Evolutionary conservation across 352 stramenopile genomes (phyloP), one percentile per base, ranked within the genome.

Genomic region (Blastocystis sp.): DNA sequence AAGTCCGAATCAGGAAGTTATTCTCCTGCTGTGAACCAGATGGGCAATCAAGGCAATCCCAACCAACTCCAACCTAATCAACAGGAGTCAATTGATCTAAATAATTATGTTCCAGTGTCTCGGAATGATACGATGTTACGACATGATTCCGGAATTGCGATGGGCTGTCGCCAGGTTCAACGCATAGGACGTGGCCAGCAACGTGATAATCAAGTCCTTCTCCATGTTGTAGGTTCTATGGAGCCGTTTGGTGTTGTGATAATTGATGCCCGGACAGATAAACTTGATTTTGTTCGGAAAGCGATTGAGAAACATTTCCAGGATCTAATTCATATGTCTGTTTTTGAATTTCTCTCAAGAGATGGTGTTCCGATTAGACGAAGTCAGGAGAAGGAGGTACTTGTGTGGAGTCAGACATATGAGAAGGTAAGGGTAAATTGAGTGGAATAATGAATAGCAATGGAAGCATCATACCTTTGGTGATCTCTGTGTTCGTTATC

Each of bases 381-480:
- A 14, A 57, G 52, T 32, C 75, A 86, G 43, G 75, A 86, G 43
- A 86, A 86, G 61, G 75, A 86, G 9, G 39, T 86, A 7, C 29
- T 86, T 27, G 75, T 61, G 35, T 86, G 75, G 75, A 77, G 56
- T 35, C 75, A 86, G 46, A 56, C 75, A 19, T 75, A 59, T 58
- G 75, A 86, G 73, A 86, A 86, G 37, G 75, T 86, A 24, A 0
- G 57, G 46, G 5, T 24, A 19, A 39, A 7, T 46, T 5, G 14
- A 32, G 49, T 16, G 0, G 42, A 16, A 19, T 77, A 24, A 86
- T 14, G 61, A 49, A 37, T 86, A 86, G 75, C 32, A n/a, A n/a
- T 86, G 75, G 75, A 86, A 80, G 42, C 75, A 86, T 51, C 75
- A 86, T 37, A 86, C 75, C 14, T 86, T 86, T 80, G 61, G 73